Evolutionary conservation across 2,329 filamentous ascomycete genomes (phyloP).

Genomic region (Aureobasidium subglaciale): DNA sequence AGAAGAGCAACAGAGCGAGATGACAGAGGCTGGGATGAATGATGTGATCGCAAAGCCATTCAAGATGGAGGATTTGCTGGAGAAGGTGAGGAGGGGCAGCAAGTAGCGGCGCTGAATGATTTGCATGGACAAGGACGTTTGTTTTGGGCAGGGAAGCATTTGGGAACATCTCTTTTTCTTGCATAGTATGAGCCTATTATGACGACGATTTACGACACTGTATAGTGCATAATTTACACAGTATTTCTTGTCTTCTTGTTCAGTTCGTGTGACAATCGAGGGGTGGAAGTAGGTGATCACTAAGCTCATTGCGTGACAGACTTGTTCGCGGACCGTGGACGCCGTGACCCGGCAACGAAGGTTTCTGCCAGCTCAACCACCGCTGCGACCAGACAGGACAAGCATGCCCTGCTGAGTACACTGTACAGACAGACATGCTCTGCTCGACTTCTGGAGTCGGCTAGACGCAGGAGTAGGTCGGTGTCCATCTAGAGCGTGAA

Average conservation of each 20-base stretch:
- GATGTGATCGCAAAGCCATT: slow-evolving; percentile 28
- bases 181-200: not conserved
- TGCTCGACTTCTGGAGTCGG: not conserved
- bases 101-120: not conserved
- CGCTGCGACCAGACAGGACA: not conserved
- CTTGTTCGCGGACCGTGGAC: not conserved
- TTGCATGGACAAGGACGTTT: not conserved
- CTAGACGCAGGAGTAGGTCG: not conserved
- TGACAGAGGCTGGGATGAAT: slow-evolving; percentile 28
- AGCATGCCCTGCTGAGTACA: not conserved
- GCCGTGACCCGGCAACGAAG: not conserved
- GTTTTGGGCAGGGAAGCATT: not conserved
- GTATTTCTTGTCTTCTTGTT: not conserved
- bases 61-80: slow-evolving; percentile 27
- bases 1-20: slow-evolving; percentile 26
- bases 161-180: not conserved
- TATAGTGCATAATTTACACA: not conserved
- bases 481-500: not conserved
- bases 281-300: too few relatives aligned
- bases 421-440: too few relatives aligned
- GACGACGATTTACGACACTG: not conserved
- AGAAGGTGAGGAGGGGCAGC: not conserved
- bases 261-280: not conserved
- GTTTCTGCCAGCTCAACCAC: not conserved
- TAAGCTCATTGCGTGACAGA: not conserved